Conservation (phyloP, 257 asterid species). For the Solanum rostratum region DNA sequence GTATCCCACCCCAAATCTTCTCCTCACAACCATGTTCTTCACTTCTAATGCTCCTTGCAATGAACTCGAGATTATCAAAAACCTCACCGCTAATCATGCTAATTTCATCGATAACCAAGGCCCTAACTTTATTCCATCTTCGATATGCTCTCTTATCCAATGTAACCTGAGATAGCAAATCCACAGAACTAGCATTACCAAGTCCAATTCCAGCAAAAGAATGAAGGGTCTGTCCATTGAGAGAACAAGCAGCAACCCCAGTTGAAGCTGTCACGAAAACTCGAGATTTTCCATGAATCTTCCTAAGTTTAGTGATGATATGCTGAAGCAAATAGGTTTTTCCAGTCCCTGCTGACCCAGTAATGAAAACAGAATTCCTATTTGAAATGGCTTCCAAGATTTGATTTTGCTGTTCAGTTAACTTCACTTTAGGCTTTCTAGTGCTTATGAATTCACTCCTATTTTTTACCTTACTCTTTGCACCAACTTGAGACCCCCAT, state of each 20-base stretch:
- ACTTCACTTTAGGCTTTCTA: constrained; percentile 16
- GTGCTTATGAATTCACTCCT: constrained; percentile 7
- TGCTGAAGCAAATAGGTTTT: constrained; percentile 46
- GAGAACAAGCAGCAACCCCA: constrained; percentile 57
- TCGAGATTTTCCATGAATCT: constrained; percentile 29
- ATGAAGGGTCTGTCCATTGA: constrained; percentile 49
- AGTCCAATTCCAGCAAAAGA: constrained; percentile 48
- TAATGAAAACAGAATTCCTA: constrained; percentile 51
- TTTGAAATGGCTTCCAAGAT: constrained; percentile 37
- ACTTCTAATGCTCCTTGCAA: constrained; percentile 34
- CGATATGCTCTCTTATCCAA: constrained; percentile 19
- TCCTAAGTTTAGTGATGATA: constrained; percentile 33
- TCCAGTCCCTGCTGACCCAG: constrained; percentile 84
- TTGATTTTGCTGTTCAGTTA: constrained; percentile 53
- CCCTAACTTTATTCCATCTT: constrained; percentile 57
- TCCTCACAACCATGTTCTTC: not conserved
- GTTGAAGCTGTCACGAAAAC: constrained; percentile 76
- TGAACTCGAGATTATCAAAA: constrained; percentile 37
- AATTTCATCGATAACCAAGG: constrained; percentile 51
- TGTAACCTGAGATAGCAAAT: constrained; percentile 29
- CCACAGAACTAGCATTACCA: constrained; percentile 17
- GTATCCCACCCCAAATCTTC: constrained; percentile 69
- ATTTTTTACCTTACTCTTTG: constrained; percentile 11
- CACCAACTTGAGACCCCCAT: not conserved
- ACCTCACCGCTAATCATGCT: constrained; percentile 55